A percentile compares a stretch with the other conserved stretches of the same genome.
Conservation (phyloP, 129 eudicot genomes). For the Dittrichia graveolens region DNA sequence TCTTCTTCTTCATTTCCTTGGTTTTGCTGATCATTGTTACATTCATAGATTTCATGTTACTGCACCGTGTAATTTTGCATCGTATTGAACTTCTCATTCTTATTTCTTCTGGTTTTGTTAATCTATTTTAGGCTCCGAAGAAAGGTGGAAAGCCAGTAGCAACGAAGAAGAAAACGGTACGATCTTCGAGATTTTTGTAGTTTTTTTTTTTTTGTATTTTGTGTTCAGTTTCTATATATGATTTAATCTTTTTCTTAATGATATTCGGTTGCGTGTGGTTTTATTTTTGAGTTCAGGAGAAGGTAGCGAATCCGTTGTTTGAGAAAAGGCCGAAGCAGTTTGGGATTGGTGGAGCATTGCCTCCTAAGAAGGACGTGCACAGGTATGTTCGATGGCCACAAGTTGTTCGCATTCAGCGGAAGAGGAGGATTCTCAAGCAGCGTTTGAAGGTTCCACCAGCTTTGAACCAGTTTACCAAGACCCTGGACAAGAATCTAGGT, state of each 20-base stretch:
- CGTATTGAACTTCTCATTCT: neutral
- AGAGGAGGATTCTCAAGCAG: slow-evolving; percentile 82
- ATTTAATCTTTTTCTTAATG: neutral
- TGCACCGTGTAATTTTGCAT: too few relatives aligned
- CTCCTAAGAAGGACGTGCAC: slow-evolving; percentile 84
- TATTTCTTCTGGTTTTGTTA: neutral
- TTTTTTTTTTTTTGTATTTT: too few relatives aligned
- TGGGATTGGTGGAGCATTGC: slow-evolving; percentile 90
- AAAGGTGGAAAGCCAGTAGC: slow-evolving; percentile 70
- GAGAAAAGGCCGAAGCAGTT: slow-evolving; percentile 87
- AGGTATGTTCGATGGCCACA: slow-evolving; percentile 86
- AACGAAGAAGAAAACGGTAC: slow-evolving; percentile 70
- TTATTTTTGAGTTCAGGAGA: slow-evolving; percentile 34
- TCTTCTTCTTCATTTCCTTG: neutral
- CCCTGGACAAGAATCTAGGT: slow-evolving; percentile 79
- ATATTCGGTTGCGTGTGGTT: neutral
- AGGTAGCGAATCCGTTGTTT: slow-evolving; percentile 70
- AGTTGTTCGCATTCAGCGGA: slow-evolving; percentile 83
- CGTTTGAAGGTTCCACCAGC: slow-evolving; percentile 96
- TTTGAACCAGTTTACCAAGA: slow-evolving; percentile 81
- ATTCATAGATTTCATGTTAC: too few relatives aligned
- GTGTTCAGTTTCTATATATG: neutral
- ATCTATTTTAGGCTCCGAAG: slow-evolving; percentile 71
- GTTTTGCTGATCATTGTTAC: neutral
- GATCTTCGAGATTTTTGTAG: neutral